Conservation (phyloP, 2,329 filamentous ascomycete genomes). For the Huntiella abstrusa region DNA sequence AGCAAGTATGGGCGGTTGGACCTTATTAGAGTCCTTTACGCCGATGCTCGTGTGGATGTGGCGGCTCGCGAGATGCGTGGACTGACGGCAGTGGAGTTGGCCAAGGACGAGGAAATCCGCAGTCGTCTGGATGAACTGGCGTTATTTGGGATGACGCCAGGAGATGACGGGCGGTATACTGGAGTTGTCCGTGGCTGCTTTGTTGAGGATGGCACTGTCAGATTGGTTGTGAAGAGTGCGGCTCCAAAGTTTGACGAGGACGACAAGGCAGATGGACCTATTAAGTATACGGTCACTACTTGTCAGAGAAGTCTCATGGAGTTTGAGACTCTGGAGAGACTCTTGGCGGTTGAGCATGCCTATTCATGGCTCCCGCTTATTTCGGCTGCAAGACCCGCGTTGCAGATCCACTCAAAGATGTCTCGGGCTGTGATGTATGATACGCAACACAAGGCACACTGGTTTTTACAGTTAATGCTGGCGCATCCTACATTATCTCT, state of each 20-base stretch:
- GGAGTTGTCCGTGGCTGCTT: constrained; percentile 92
- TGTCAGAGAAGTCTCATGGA: constrained; percentile 73
- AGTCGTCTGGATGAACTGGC: constrained; percentile 92
- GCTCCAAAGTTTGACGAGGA: constrained; percentile 46
- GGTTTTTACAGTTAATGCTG: constrained; percentile 71
- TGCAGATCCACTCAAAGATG: constrained; percentile 82
- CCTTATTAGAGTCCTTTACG: constrained; percentile 74
- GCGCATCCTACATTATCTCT: constrained; percentile 82
- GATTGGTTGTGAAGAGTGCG: constrained; percentile 85
- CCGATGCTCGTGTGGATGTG: constrained; percentile 72
- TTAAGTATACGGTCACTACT: constrained; percentile 84
- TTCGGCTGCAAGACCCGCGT: constrained; percentile 62
- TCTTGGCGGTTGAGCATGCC: constrained; percentile 74
- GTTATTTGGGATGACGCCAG: constrained; percentile 55
- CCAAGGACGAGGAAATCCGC: constrained; percentile 92
- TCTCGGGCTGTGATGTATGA: constrained; percentile 74
- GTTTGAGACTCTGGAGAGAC: constrained; percentile 75
- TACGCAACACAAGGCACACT: constrained; percentile 69
- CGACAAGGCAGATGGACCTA: constrained; percentile 36
- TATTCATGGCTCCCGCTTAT: constrained; percentile 85
- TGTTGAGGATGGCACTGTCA: constrained; percentile 85
- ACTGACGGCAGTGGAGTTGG: constrained; percentile 83
- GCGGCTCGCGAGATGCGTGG: constrained; percentile 70
- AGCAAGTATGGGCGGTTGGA: constrained; percentile 96
- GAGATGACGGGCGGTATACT: constrained; percentile 63